A percentile compares a stretch with the other conserved stretches of the same genome.
These are phyloP conservation scores for Podila minutissima DNA, from an alignment of 192 early-diverging fungal species.

Conservation along the genomic window DNA sequence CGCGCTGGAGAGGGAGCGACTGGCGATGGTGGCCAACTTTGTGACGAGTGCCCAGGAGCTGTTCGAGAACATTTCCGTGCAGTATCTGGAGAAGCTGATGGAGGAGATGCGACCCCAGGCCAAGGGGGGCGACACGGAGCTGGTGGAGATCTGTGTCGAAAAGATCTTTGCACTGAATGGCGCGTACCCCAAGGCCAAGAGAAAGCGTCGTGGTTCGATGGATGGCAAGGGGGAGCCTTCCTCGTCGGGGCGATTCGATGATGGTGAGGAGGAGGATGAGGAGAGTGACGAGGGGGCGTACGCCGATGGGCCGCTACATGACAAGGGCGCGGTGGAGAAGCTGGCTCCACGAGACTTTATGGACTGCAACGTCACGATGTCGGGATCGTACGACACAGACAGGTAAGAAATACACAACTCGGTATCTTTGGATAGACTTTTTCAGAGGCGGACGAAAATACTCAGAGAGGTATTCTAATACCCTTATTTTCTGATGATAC, in stretches of 20 bases:
- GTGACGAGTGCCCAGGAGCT: conserved; percentile 23
- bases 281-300: conserved; percentile 5
- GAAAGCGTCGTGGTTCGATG: not conserved
- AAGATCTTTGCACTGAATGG: conserved; percentile 17
- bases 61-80: conserved; percentile 32
- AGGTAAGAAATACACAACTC: conserved; percentile 3
- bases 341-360: conserved; percentile 20
- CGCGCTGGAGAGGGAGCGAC: conserved; percentile 4
- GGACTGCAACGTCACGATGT: conserved; percentile 11
- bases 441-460: not conserved
- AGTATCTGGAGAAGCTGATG: conserved; percentile 14
- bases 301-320: not conserved
- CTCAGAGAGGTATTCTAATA: not conserved
- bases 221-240: not conserved
- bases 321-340: not conserved
- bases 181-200: conserved; percentile 23
- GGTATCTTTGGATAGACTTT: not conserved
- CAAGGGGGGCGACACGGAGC: conserved; percentile 6
- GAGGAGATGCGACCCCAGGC: conserved; percentile 11
- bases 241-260: not conserved
- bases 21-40: conserved; percentile 18
- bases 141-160: conserved; percentile 33
- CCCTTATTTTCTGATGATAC: not conserved
- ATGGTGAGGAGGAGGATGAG: not conserved
- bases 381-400: conserved; percentile 6